Percentiles rank a stretch among this genome's conserved stretches.
Evolutionary conservation across 495 filamentous ascomycete genomes (phyloP).

Genomic region (Stereocaulon alpinum): DNA sequence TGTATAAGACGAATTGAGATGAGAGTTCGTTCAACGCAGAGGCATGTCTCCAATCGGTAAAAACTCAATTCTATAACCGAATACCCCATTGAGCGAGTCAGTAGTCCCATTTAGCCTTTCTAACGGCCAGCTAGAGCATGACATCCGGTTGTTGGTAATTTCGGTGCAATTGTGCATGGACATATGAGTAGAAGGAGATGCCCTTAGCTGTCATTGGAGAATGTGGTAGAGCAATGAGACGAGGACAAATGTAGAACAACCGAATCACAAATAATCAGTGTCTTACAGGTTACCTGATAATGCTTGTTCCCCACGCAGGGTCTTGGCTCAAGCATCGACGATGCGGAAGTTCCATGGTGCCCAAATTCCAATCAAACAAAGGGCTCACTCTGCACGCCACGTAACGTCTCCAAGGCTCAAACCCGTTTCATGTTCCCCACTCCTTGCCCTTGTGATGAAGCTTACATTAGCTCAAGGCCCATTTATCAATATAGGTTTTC

Average conservation of each 20-base stretch:
- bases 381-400: background rate
- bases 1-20: no score
- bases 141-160: background rate
- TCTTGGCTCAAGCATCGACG: background rate
- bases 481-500: background rate
- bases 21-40: background rate
- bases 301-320: background rate
- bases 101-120: background rate
- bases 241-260: background rate
- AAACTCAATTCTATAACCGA: background rate
- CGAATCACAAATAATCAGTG: background rate
- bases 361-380: background rate
- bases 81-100: no score
- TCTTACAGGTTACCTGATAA: background rate
- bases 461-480: slow-evolving; percentile 1
- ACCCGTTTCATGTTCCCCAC: background rate
- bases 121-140: background rate
- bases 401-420: background rate
- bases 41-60: background rate
- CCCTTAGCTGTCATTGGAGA: background rate
- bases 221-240: background rate
- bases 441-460: slow-evolving; percentile 5
- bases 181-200: background rate
- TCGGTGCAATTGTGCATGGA: background rate
- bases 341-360: background rate